Evolutionary conservation across 768 basidiomycete species (phyloP).

Genomic region (Kwoniella europaea): DNA sequence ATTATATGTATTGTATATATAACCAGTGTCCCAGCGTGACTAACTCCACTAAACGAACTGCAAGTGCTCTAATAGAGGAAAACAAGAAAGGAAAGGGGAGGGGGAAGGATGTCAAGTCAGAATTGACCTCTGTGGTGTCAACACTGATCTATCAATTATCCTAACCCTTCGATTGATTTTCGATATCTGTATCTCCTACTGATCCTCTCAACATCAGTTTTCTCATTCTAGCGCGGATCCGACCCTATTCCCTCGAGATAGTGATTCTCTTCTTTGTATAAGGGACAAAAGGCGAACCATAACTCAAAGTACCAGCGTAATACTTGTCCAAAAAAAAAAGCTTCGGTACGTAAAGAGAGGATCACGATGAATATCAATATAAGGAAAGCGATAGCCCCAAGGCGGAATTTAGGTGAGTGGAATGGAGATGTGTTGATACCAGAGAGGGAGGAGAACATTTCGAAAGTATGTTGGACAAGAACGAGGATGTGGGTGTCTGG

Average conservation of each 20-base stretch:
- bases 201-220: too few relatives aligned
- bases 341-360: neutral
- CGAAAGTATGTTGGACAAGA: neutral
- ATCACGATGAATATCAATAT: neutral
- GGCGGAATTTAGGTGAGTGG: neutral
- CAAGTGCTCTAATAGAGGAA: too few relatives aligned
- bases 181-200: too few relatives aligned
- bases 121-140: neutral
- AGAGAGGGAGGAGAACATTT: neutral
- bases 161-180: neutral
- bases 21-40: too few relatives aligned
- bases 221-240: too few relatives aligned
- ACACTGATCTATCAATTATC: neutral
- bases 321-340: neutral
- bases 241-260: neutral
- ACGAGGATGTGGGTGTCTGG: neutral
- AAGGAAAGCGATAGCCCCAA: neutral
- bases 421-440: neutral
- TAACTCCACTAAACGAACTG: too few relatives aligned
- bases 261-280: neutral
- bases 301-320: neutral
- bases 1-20: too few relatives aligned
- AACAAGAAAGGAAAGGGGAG: too few relatives aligned
- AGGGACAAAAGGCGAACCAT: conserved; percentile 1
- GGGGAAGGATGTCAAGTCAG: too few relatives aligned